Conservation (phyloP, 305 asterid genomes). For the Rubia occidens region DNA sequence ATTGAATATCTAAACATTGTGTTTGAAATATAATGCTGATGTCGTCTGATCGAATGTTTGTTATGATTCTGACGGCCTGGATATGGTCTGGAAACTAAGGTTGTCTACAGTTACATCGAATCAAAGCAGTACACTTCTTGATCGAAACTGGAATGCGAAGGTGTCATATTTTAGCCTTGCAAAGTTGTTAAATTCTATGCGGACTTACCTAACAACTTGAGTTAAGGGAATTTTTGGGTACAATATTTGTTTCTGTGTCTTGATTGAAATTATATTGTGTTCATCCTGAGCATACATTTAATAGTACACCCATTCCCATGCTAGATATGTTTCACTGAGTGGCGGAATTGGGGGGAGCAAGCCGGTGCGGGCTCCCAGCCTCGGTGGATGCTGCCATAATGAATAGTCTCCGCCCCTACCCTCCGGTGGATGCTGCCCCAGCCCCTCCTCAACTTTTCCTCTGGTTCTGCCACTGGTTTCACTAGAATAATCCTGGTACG, state of each 20-base stretch:
- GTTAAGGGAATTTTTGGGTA: slow-evolving; percentile 91
- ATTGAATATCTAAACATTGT: slow-evolving; percentile 2
- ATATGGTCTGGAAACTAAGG: slow-evolving; percentile 89
- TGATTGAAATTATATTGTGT: slow-evolving; percentile 1
- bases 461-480: too few species aligned
- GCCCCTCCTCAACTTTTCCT: too few species aligned
- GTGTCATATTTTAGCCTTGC: slow-evolving; percentile 77
- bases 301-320: slow-evolving; percentile 11
- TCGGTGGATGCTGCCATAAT: too few species aligned
- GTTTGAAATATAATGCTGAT: background rate
- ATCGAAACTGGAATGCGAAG: slow-evolving; percentile 60
- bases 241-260: slow-evolving; percentile 21
- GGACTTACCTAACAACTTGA: slow-evolving; percentile 54
- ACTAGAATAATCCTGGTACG: slow-evolving; percentile 85
- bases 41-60: background rate
- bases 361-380: too few species aligned
- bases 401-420: too few species aligned
- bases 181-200: slow-evolving; percentile 63
- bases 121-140: slow-evolving; percentile 66
- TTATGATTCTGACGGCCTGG: slow-evolving; percentile 42
- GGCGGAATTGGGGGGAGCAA: too few species aligned
- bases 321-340: slow-evolving; percentile 37
- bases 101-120: slow-evolving; percentile 86
- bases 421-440: too few species aligned
- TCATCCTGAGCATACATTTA: background rate